Conservation (phyloP, 2,329 filamentous ascomycete species). For the Paecilomyces sp. region DNA sequence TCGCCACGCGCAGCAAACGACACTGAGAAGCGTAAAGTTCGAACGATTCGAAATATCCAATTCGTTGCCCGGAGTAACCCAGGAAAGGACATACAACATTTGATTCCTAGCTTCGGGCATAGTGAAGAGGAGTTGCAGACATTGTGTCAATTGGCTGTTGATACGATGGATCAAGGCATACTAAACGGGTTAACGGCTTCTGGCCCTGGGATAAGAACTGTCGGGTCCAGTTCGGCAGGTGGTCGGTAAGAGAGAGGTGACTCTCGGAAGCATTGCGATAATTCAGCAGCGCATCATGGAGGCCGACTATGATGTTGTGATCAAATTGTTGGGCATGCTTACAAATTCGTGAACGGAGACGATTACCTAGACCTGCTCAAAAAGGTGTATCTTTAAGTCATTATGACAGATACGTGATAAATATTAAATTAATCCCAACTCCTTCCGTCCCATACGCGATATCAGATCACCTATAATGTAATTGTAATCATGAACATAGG, state of each 20-base stretch:
- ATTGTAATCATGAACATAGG: not conserved
- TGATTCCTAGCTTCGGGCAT: not conserved
- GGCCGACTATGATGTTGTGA: too few species aligned
- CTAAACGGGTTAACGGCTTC: not conserved
- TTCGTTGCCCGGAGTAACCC: not conserved
- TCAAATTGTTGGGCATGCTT: too few species aligned
- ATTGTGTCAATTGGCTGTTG: not conserved
- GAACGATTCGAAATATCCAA: not conserved
- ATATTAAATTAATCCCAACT: not conserved
- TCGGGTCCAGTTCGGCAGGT: not conserved
- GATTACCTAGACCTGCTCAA: not conserved
- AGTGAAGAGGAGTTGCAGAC: not conserved
- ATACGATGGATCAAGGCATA: not conserved
- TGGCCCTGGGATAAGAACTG: not conserved
- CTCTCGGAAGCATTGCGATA: not conserved
- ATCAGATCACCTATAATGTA: not conserved
- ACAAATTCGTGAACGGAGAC: not conserved
- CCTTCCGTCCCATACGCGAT: not conserved
- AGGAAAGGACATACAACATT: not conserved
- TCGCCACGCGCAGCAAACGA: constrained; percentile 1
- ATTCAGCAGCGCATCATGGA: too few species aligned
- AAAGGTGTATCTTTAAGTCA: not conserved
- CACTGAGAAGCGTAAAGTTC: not conserved
- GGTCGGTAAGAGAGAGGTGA: not conserved
- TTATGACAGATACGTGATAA: not conserved